Conservation (phyloP, 2,329 filamentous ascomycete genomes). For the Fusarium tuaranense region DNA sequence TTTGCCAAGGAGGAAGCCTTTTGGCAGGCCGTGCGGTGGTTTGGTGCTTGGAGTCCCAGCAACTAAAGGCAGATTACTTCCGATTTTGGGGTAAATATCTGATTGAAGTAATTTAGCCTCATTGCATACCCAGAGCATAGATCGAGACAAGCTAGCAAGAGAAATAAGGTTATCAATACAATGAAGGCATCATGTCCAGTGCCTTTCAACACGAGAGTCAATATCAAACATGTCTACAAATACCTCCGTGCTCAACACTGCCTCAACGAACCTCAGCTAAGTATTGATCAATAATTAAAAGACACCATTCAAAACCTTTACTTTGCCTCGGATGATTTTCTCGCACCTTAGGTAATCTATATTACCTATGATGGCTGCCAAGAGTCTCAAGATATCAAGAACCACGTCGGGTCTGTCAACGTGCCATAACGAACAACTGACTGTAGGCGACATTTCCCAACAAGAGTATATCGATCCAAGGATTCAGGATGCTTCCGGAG, state of each 20-base stretch:
- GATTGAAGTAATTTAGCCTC: too few species aligned
- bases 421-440: neutral
- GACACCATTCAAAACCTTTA: neutral
- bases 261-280: neutral
- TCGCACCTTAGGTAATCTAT: neutral
- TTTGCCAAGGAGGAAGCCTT: conserved; percentile 83
- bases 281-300: neutral
- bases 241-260: too few species aligned
- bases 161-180: too few species aligned
- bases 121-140: too few species aligned
- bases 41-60: conserved; percentile 61
- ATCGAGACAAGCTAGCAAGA: too few species aligned
- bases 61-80: neutral
- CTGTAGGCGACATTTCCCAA: neutral
- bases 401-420: neutral
- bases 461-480: neutral
- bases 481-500: neutral
- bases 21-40: conserved; percentile 78
- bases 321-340: neutral
- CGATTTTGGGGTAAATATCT: neutral
- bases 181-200: too few species aligned
- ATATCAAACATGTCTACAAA: too few species aligned
- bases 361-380: neutral
- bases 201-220: too few species aligned
- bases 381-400: neutral